Conservation (phyloP, 352 stramenopile species). For the Phytophthora quininea region DNA sequence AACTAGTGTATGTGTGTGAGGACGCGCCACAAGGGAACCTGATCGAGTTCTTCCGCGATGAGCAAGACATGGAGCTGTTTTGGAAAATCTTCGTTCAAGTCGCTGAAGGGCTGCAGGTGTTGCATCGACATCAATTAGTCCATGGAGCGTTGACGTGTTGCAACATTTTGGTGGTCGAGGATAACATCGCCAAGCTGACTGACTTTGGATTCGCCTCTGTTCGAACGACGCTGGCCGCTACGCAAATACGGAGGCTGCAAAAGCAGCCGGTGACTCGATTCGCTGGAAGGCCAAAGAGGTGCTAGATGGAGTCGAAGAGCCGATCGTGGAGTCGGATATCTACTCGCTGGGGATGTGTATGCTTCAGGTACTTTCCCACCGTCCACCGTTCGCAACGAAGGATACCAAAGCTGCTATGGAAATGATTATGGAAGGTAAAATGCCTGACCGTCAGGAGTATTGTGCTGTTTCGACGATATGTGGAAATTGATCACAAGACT, state of each 20-base stretch:
- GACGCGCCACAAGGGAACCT: slow-evolving; percentile 26
- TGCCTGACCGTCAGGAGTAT: background rate
- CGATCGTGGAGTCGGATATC: slow-evolving; percentile 4
- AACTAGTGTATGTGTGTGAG: slow-evolving; percentile 9
- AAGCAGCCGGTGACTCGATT: background rate
- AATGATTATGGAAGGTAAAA: background rate
- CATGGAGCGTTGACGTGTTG: slow-evolving; percentile 79
- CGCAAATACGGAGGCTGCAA: background rate
- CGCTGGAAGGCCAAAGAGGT: slow-evolving; percentile 25
- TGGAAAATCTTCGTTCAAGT: slow-evolving; percentile 15
- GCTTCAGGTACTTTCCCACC: slow-evolving; percentile 5
- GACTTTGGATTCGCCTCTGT: slow-evolving; percentile 27
- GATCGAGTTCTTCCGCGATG: slow-evolving; percentile 1
- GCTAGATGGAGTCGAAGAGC: background rate
- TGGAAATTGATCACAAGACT: background rate
- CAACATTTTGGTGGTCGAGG: slow-evolving; percentile 63
- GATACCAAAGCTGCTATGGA: background rate
- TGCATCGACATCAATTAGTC: slow-evolving; percentile 45
- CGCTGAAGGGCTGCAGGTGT: slow-evolving; percentile 41
- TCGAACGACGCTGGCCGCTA: background rate
- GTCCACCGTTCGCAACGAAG: background rate
- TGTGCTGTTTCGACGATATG: background rate
- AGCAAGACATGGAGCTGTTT: background rate
- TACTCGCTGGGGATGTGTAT: slow-evolving; percentile 28
- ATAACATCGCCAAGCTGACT: slow-evolving; percentile 10